Conservation (phyloP, 2,329 filamentous ascomycete species). For the Colletotrichum endophyticum region DNA sequence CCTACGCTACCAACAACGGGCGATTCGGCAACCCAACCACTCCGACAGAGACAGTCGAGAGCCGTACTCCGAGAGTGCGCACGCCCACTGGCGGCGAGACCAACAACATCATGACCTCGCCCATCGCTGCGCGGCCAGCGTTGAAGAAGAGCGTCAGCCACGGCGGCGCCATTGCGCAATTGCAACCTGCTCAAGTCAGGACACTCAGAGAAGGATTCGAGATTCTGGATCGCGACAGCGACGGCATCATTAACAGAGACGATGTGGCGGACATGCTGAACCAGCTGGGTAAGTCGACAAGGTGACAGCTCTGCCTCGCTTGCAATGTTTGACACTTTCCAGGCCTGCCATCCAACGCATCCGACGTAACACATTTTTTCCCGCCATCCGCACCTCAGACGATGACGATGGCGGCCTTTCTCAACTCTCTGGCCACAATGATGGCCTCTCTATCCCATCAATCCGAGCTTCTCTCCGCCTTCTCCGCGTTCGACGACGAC, state of each 20-base stretch:
- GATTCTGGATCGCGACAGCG: conserved; percentile 88
- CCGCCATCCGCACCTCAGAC: conserved; percentile 73
- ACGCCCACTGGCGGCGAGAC: conserved; percentile 22
- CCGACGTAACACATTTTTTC: conserved; percentile 83
- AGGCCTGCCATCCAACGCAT: conserved; percentile 76
- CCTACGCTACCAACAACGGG: conserved; percentile 26
- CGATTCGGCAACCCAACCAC: conserved; percentile 46
- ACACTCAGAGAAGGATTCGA: conserved; percentile 93
- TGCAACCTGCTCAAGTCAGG: conserved; percentile 83
- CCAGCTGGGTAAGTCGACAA: conserved; percentile 68
- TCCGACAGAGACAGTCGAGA: conserved; percentile 40
- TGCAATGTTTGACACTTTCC: conserved; percentile 4
- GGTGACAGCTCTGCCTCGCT: neutral
- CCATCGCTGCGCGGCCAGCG: conserved; percentile 33
- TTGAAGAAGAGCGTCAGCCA: conserved; percentile 41
- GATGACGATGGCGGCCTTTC: conserved; percentile 83
- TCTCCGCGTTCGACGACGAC: conserved; percentile 94
- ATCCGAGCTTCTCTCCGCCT: conserved; percentile 84
- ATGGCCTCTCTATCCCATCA: conserved; percentile 77
- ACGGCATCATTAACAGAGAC: conserved; percentile 80
- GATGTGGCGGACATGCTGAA: conserved; percentile 88
- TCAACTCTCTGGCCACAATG: conserved; percentile 79
- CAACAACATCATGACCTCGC: conserved; percentile 41
- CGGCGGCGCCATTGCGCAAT: conserved; percentile 67
- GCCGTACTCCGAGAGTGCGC: conserved; percentile 40